Base-by-base conservation (phyloP, 106 monocot genomes). In the Apostasia shenzhenica region DNA sequence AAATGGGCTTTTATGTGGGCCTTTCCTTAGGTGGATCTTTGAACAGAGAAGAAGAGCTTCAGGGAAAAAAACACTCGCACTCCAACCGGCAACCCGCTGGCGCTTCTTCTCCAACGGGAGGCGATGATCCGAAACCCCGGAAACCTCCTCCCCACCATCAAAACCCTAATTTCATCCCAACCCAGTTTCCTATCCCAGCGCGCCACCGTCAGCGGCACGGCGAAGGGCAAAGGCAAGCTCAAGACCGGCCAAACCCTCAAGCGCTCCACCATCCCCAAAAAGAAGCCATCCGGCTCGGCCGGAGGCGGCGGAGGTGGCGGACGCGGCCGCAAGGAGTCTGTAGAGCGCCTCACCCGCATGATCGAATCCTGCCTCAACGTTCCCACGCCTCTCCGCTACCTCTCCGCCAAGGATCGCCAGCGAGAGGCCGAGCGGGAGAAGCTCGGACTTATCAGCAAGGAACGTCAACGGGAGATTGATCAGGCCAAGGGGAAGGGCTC, bases 191-290 rank as follows among this genome's bases (percentile, higher is more conserved):
- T 79, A 49, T 66, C 82, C 52, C 81, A 67, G 52, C 63, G 70
- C 9, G 56, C 48, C 40, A 70, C 78, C 1, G 93, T 99, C 58
- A 93, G 93, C 72, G 93, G 93, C 68, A 99, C 99, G 4, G 83
- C 99, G n/a, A 90, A 93, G 83, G 97, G 97, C 38, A 94, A 94
- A 76, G 81, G 53, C 40, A 90, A 93, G 75, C 76, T 90, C 69
- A 99, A 99, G 69, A 2, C 78, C 12, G 83, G 83, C 38, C 77
- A 80, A 71, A 57, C 60, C 1, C 80, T 86, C 41, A 99, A 99
- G 79, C 87, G 85, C 57, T 81, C 82, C 50, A 48, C 72, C 61
- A 57, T 93, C 59, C 76, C 75, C 63, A 85, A 76, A 70, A 91
- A 89, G 76, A 90, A 90, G 74, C 66, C 67, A 7, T 39, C 54